These are phyloP conservation scores for Rhizopogon sp. DNA, from an alignment of 768 basidiomycete species.

Conservation along the genomic window DNA sequence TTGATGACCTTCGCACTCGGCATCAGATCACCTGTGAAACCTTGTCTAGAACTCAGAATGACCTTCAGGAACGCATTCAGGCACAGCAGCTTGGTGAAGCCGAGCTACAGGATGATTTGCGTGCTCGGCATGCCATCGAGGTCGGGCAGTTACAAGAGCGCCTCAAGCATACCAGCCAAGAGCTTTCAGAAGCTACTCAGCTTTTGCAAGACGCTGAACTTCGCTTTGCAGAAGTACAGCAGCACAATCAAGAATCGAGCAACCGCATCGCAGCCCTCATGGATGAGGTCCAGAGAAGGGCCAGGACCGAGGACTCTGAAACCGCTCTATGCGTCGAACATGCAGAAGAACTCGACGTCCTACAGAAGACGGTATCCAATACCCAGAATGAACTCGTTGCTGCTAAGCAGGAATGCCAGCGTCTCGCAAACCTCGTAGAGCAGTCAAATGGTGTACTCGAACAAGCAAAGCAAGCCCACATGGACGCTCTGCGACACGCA, in stretches of 20 bases:
- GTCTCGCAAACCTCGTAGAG: conserved; percentile 22
- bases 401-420: conserved; percentile 17
- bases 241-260: conserved; percentile 20
- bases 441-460: conserved; percentile 20
- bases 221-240: conserved; percentile 29
- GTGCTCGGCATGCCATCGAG: conserved; percentile 32
- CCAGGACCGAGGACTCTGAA: conserved; percentile 3
- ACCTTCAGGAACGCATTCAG: conserved; percentile 2
- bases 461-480: conserved; percentile 24
- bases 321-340: conserved; percentile 3
- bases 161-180: conserved; percentile 29
- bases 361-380: conserved; percentile 22
- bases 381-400: conserved; percentile 16
- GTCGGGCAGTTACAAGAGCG: conserved; percentile 31
- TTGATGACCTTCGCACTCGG: neutral
- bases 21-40: neutral
- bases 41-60: neutral
- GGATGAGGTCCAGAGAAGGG: conserved; percentile 10
- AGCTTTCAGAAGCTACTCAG: conserved; percentile 31
- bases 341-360: conserved; percentile 11
- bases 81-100: neutral
- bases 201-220: conserved; percentile 28
- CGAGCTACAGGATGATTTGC: conserved; percentile 3
- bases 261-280: conserved; percentile 20
- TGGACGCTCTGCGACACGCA: conserved; percentile 21